phyloP scores from a whole-genome alignment of 139 green algal genomes.

The Coccomyxa sp. region DNA sequence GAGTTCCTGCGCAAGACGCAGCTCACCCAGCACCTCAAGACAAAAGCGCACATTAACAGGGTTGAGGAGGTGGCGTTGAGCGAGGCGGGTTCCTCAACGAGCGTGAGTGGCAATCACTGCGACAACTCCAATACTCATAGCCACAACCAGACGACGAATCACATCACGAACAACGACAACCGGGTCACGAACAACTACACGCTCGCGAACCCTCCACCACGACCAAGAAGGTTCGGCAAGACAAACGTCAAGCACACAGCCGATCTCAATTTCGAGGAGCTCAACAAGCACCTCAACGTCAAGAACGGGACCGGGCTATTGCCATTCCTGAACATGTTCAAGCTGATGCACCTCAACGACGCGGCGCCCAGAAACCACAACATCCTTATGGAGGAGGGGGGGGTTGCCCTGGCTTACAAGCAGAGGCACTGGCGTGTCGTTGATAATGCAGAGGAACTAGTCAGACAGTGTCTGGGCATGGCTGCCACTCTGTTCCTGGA shows the following conservation, averaged over 20 bases:
- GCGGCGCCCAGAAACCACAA: background rate
- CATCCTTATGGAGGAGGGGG: background rate
- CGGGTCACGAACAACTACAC: background rate
- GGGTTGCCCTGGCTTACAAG: background rate
- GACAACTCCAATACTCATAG: background rate
- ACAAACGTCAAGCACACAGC: background rate
- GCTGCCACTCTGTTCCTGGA: background rate
- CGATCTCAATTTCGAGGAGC: background rate
- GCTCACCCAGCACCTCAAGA: background rate
- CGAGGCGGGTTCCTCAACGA: background rate
- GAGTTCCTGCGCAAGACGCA: background rate
- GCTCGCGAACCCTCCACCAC: background rate
- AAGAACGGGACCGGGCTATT: background rate
- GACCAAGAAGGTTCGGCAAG: background rate
- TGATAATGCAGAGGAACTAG: background rate
- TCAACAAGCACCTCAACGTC: background rate
- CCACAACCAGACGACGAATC: background rate
- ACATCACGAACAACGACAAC: constrained; percentile 1
- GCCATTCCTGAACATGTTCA: background rate
- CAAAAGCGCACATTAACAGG: background rate
- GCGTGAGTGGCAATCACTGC: background rate
- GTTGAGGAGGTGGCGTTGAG: background rate
- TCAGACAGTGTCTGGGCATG: background rate
- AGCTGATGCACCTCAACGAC: background rate
- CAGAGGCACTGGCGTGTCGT: background rate